phyloP scores from a whole-genome alignment of 1,284 basidiomycete species.

The Pseudomicrostroma phylloplanum region DNA sequence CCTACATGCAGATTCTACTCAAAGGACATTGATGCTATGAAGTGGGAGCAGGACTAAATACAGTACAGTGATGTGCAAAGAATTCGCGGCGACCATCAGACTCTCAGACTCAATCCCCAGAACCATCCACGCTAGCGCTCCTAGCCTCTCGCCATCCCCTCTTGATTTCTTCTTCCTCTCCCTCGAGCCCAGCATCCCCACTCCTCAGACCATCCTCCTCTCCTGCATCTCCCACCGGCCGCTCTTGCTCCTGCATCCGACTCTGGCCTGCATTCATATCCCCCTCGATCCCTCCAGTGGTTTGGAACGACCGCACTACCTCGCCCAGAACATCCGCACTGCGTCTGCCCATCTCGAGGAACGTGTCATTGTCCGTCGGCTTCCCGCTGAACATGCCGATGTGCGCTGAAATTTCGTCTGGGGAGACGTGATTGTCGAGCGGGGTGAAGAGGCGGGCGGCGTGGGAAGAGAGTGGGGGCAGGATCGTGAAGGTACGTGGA shows the following conservation, averaged over 20 bases:
- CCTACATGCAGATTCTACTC: too few relatives aligned
- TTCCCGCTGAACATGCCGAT: constrained; percentile 76
- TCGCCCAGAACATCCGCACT: constrained; percentile 10
- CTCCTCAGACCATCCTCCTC: constrained; percentile 8
- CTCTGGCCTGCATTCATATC: not conserved
- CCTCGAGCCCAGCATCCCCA: not conserved
- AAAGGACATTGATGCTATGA: too few relatives aligned
- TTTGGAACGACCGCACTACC: constrained; percentile 7
- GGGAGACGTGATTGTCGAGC: constrained; percentile 62
- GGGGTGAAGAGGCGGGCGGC: constrained; percentile 57
- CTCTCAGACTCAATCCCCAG: too few relatives aligned
- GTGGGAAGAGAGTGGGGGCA: constrained; percentile 21
- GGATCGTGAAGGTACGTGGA: constrained; percentile 42
- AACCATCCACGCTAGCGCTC: not conserved
- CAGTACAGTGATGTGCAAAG: too few relatives aligned
- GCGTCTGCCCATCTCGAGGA: constrained; percentile 56
- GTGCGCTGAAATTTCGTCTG: constrained; percentile 79
- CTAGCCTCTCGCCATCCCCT: constrained; percentile 1
- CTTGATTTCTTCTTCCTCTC: constrained; percentile 9
- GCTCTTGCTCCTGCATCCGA: not conserved
- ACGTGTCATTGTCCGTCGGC: constrained; percentile 80
- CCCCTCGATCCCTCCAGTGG: not conserved
- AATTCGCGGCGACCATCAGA: too few relatives aligned
- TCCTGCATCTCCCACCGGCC: constrained; percentile 16
- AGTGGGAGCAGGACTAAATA: too few relatives aligned